Conservation (phyloP, 768 basidiomycete species). For the Dendrothele bispora region DNA sequence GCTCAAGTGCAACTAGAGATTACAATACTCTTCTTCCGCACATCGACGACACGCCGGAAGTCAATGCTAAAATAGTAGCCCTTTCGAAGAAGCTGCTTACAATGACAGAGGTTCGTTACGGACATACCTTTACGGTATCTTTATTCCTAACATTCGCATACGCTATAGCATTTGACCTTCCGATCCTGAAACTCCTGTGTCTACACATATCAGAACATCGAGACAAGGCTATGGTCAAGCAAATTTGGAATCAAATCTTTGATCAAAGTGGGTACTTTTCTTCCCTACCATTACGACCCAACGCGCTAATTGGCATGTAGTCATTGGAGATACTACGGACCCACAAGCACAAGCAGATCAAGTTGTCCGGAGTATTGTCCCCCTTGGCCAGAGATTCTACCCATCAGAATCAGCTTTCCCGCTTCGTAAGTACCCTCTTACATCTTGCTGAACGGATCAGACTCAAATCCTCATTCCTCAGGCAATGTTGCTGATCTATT, state of each 20-base stretch:
- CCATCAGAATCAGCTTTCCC: slow-evolving; percentile 92
- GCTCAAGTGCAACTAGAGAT: too few species aligned
- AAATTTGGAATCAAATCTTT: slow-evolving; percentile 89
- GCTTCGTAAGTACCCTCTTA: slow-evolving; percentile 55
- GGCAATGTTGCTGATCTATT: slow-evolving; percentile 77
- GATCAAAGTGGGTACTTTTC: slow-evolving; percentile 59
- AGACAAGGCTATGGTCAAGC: slow-evolving; percentile 75
- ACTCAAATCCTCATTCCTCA: slow-evolving; percentile 28
- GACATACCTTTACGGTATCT: not conserved
- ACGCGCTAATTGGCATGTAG: slow-evolving; percentile 30
- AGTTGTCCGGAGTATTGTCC: slow-evolving; percentile 62
- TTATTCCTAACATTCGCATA: too few species aligned
- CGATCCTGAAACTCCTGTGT: slow-evolving; percentile 83
- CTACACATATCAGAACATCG: slow-evolving; percentile 92
- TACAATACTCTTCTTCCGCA: slow-evolving; percentile 67
- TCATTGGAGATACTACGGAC: slow-evolving; percentile 57
- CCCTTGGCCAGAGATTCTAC: slow-evolving; percentile 83
- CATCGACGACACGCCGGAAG: slow-evolving; percentile 57
- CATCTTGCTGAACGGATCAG: too few species aligned
- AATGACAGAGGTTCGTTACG: slow-evolving; percentile 74
- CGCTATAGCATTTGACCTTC: slow-evolving; percentile 83
- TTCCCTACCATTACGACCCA: slow-evolving; percentile 2
- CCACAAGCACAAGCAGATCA: slow-evolving; percentile 56
- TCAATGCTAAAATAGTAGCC: slow-evolving; percentile 61
- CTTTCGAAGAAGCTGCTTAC: slow-evolving; percentile 65